A percentile compares a stretch with the other conserved stretches of the same genome.
Evolutionary conservation across 1,284 basidiomycete species (phyloP).

Genomic region (Cutaneotrichosporon sp.): DNA sequence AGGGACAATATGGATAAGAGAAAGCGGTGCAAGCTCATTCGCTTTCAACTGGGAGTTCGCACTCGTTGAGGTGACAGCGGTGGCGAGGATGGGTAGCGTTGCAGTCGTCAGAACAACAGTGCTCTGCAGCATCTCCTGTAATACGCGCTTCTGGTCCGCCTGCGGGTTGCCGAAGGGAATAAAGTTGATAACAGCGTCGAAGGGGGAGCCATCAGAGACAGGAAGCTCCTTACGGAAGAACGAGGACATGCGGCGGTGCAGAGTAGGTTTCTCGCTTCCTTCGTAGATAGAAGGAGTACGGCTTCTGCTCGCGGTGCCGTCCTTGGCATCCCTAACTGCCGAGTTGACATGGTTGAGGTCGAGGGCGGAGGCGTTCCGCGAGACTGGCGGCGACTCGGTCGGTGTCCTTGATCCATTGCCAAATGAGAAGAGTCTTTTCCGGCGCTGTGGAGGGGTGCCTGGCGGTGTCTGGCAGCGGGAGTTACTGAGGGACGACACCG

Average conservation of each 20-base stretch:
- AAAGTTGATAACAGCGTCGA: slow-evolving; percentile 42
- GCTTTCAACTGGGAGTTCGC: not conserved
- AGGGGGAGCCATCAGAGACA: slow-evolving; percentile 12
- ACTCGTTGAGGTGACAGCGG: slow-evolving; percentile 8
- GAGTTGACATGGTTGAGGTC: slow-evolving; percentile 9
- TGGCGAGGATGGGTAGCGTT: slow-evolving; percentile 26
- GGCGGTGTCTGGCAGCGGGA: slow-evolving; percentile 9
- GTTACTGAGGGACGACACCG: slow-evolving; percentile 10
- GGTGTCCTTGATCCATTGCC: not conserved
- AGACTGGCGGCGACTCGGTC: slow-evolving; percentile 1
- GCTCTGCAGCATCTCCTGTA: slow-evolving; percentile 39
- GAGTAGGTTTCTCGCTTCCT: not conserved
- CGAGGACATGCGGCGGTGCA: slow-evolving; percentile 7
- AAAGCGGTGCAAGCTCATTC: slow-evolving; percentile 19
- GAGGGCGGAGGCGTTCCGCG: slow-evolving; percentile 2
- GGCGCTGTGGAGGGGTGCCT: not conserved
- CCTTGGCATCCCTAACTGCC: too few relatives aligned
- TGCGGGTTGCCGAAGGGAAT: slow-evolving; percentile 20
- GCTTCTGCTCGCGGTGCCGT: not conserved
- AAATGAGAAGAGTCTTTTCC: slow-evolving; percentile 2
- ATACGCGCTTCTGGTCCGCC: slow-evolving; percentile 17
- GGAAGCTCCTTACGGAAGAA: slow-evolving; percentile 4
- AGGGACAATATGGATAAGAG: slow-evolving; percentile 36
- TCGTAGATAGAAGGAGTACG: not conserved
- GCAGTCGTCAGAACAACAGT: slow-evolving; percentile 35